Base-by-base conservation (phyloP, 768 basidiomycete genomes). In the Imleria badia region DNA sequence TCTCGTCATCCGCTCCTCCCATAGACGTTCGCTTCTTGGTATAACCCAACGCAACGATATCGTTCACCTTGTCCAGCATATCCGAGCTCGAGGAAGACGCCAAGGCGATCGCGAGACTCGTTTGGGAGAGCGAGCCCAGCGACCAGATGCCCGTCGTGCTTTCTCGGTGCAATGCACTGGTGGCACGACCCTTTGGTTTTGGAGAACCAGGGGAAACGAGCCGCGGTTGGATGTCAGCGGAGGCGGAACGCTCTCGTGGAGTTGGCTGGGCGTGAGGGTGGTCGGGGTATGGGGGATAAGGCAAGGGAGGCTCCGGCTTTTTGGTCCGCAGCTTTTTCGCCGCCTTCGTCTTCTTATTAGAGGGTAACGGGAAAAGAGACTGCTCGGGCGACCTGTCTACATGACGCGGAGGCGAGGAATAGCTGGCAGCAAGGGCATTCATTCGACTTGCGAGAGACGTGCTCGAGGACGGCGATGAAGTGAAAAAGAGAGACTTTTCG, bases 401-500 rank as follows among this genome's bases (percentile, higher is more conserved):
- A 15, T 3, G 40, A 23, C 10, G 56, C 1, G 13, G 23, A 41
- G 45, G 40, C 26, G 49, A 31, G 13, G 55, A 36, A 51, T 26
- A 26, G 14, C 41, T 29, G 23, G 34, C 6, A 6, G 42, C 42
- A 35, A 48, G 5, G 13, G 33, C 11, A 38, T 51, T 23, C 58
- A 30, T 40, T 20, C 41, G 44, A 10, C 53, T 20, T 13, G 51
- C 43, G 10, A 71, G 53, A 15, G 69, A 66, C 7, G 29, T 22
- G 5, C 55, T 59, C 26, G 59, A 59, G 14, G 62, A 60, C 29
- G 51, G 14, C 1, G 65, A 30, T 5, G 50, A 65, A 1, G 77
- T 76, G 59, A 87, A 87, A 60, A 80, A 83, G 29, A 87, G 73
- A 26, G 76, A 73, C 26, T 74, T 78, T 51, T 84, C 79, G 51